Conservation (phyloP, 2,329 filamentous ascomycete genomes). For the Aaosphaeria pasadenensis region DNA sequence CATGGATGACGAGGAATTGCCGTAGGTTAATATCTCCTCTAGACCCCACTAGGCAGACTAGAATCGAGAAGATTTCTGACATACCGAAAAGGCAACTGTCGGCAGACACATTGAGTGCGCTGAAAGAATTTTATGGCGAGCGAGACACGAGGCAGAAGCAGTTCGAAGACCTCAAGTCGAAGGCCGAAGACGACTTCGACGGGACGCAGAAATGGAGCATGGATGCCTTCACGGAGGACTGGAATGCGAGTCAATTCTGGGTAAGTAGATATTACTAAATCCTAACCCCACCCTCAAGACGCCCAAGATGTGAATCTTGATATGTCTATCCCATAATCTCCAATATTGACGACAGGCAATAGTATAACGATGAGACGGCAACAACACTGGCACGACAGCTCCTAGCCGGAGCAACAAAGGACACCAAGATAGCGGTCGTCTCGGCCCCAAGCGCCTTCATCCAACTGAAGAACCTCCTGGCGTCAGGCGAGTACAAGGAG, state of each 20-base stretch:
- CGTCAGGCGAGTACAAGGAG: slow-evolving; percentile 26
- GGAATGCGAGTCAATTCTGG: slow-evolving; percentile 85
- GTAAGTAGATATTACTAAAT: slow-evolving; percentile 38
- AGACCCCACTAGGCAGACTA: background rate
- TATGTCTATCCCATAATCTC: background rate
- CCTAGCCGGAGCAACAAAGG: slow-evolving; percentile 57
- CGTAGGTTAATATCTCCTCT: slow-evolving; percentile 19
- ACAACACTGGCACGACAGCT: slow-evolving; percentile 61
- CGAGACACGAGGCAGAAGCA: slow-evolving; percentile 63
- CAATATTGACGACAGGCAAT: background rate
- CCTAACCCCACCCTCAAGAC: no score
- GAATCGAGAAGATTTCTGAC: no score
- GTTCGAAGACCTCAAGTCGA: slow-evolving; percentile 65
- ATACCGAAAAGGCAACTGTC: slow-evolving; percentile 58
- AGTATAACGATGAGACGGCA: slow-evolving; percentile 72
- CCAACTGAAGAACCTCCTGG: slow-evolving; percentile 66
- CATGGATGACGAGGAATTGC: slow-evolving; percentile 32
- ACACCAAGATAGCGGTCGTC: slow-evolving; percentile 64
- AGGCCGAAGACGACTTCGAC: slow-evolving; percentile 56
- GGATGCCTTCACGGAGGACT: slow-evolving; percentile 73
- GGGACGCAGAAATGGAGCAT: slow-evolving; percentile 52
- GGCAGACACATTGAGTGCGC: slow-evolving; percentile 62
- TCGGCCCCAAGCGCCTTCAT: slow-evolving; percentile 77
- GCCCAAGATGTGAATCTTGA: background rate
- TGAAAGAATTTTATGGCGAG: slow-evolving; percentile 72